Base-by-base conservation (phyloP, 331 rosid genomes). In the Rhamnella rubrinervis region DNA sequence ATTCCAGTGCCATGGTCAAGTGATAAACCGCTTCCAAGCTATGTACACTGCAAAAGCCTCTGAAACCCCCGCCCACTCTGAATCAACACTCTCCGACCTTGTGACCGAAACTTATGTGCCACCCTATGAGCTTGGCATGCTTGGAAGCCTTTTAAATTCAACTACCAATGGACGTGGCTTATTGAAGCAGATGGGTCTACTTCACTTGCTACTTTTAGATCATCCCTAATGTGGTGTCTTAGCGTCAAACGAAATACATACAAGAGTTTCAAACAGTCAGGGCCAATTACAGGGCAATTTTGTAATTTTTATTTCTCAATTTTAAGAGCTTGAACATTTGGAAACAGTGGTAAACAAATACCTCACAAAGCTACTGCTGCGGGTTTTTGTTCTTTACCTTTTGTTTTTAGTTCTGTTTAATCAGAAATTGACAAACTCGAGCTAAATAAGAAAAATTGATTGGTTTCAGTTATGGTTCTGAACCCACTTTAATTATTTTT, bases 141-240 rank as follows among this genome's bases (percentile, higher is more conserved):
- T 14, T 52, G 74, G 50, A 76, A 76, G 19, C 75, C 80, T 56
- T 76, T 76, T 55, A 68, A 68, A 65, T 69, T 68, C 71, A 70
- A 49, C 14, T 69, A 21, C 39, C 80, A 76, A 50, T 69, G 75
- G 17, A 35, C 75, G 47, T 63, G 51, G 15, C 66, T 55, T 0
- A 62, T 31, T 31, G 35, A 12, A 41, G 75, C 69, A n/a, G 80
- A 71, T 8, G 75, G 80, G 75, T 76, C 80, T 62, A 75, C 63
- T 9, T 76, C 80, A 35, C 61, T 63, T 8, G 38, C 71, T 21
- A 67, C 80, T 57, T 19, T 69, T 19, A 76, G 66, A 56, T 70
- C 80, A 15, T 55, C 67, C 35, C 74, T 41, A 26, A 68, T 44
- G 57, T 62, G 51, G 61, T 31, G 16, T 53, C 65, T 8, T 35